A percentile compares a stretch with the other conserved stretches of the same genome.
Conservation (phyloP, 169 alveolate genomes). For the Eimeria brunetti region DNA sequence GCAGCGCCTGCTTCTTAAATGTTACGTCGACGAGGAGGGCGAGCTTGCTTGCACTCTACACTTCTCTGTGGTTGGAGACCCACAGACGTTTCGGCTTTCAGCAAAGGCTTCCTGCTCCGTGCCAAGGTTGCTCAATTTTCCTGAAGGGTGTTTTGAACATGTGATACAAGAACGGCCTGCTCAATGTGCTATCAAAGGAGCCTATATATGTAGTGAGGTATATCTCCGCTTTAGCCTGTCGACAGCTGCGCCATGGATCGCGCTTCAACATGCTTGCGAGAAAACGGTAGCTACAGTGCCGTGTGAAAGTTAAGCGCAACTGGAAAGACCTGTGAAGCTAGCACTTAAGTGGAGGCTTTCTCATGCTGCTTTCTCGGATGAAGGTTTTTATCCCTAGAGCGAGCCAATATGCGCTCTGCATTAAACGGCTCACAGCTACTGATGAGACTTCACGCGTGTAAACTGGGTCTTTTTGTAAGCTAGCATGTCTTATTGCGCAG, state of each 20-base stretch:
- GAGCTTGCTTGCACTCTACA: slow-evolving; percentile 23
- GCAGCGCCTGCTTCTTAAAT: slow-evolving; percentile 66
- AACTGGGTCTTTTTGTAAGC: neutral
- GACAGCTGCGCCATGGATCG: neutral
- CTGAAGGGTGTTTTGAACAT: slow-evolving; percentile 57
- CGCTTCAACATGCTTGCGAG: neutral
- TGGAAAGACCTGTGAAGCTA: neutral
- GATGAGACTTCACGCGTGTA: neutral
- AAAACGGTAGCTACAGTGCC: neutral
- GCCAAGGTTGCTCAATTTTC: slow-evolving; percentile 65
- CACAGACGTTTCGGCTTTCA: slow-evolving; percentile 2
- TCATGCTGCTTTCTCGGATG: too few relatives aligned
- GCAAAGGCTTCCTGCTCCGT: slow-evolving; percentile 67
- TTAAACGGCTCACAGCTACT: neutral
- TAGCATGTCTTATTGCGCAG: slow-evolving; percentile 52
- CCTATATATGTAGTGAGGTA: slow-evolving; percentile 55
- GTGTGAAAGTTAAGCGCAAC: neutral
- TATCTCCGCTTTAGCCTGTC: neutral
- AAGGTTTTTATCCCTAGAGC: neutral
- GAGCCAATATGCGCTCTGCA: neutral
- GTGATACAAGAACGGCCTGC: slow-evolving; percentile 39
- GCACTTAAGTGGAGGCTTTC: neutral
- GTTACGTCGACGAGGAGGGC: slow-evolving; percentile 60
- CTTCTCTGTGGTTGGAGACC: slow-evolving; percentile 72
- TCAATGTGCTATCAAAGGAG: neutral